Evolutionary conservation across 225 moss, liverwort and hornwort species (phyloP).

Genomic region (Ulota crispa): DNA sequence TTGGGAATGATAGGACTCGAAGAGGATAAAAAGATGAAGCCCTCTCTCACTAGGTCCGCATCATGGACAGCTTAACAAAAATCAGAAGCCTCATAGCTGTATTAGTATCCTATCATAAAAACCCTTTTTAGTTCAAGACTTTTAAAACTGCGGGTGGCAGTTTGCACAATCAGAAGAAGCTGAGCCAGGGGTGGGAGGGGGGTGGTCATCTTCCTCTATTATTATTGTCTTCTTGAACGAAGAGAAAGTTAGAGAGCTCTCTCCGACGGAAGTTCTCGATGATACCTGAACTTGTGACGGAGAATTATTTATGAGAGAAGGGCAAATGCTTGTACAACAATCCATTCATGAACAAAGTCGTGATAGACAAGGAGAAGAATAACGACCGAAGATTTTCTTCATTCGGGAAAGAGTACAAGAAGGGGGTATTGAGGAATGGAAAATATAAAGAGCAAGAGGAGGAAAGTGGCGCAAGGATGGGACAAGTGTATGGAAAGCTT

Average conservation of each 20-base stretch:
- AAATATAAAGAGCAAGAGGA: background rate
- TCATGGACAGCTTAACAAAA: conserved; percentile 64
- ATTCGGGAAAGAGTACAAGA: conserved; percentile 18
- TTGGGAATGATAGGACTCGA: conserved; percentile 97
- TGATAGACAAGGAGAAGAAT: conserved; percentile 32
- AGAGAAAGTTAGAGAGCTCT: conserved; percentile 12
- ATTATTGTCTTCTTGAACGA: conserved; percentile 14
- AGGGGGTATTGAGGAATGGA: conserved; percentile 10
- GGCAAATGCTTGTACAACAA: conserved; percentile 41
- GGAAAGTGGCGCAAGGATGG: conserved; percentile 9
- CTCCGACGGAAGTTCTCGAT: conserved; percentile 6
- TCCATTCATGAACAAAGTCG: conserved; percentile 32
- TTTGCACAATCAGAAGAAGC: conserved; percentile 8
- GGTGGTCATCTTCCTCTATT: conserved; percentile 4
- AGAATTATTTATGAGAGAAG: conserved; percentile 25
- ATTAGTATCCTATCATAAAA: conserved; percentile 44
- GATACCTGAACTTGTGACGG: conserved; percentile 23
- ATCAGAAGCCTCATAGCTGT: conserved; percentile 21
- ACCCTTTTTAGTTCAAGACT: conserved; percentile 22
- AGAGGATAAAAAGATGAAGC: conserved; percentile 91
- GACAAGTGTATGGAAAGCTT: conserved; percentile 4
- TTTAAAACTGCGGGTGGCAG: no score
- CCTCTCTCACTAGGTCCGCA: conserved; percentile 81
- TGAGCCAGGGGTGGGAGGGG: background rate
- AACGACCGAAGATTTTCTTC: conserved; percentile 17